phyloP scores from a whole-genome alignment of 306 rosid species.

The Acacia crassicarpa region DNA sequence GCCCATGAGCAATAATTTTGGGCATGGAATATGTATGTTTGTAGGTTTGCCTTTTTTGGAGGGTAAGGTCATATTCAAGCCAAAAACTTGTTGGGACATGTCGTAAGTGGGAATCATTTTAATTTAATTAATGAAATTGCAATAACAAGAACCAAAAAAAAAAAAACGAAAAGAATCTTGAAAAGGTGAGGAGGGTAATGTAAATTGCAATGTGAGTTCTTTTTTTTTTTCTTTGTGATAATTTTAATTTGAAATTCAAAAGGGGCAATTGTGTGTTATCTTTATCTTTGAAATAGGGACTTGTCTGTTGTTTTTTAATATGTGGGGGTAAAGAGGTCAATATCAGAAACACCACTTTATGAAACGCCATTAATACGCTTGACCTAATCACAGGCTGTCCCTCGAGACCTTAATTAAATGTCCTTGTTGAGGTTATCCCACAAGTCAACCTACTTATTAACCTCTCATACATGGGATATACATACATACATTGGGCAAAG shows the following conservation, averaged over 20 bases:
- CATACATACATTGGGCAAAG: too few relatives aligned
- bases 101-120: neutral
- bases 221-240: neutral
- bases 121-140: slow-evolving; percentile 4
- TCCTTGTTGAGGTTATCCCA: slow-evolving; percentile 25
- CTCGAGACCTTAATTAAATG: slow-evolving; percentile 43
- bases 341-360: slow-evolving; percentile 33
- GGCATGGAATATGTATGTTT: neutral
- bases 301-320: slow-evolving; percentile 18
- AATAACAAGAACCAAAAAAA: neutral
- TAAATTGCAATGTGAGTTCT: slow-evolving; percentile 19
- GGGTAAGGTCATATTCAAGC: neutral
- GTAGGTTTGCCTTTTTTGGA: slow-evolving; percentile 1
- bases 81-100: neutral
- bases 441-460: slow-evolving; percentile 50
- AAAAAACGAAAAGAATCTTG: neutral
- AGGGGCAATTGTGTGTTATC: neutral
- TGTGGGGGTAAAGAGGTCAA: slow-evolving; percentile 37
- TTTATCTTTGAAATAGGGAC: neutral
- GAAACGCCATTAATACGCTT: slow-evolving; percentile 36
- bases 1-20: slow-evolving; percentile 2
- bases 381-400: slow-evolving; percentile 66
- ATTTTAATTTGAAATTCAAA: neutral
- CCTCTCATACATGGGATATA: too few relatives aligned
- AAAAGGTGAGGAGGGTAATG: neutral